phyloP scores from a whole-genome alignment of 179 eudicot genomes.

The Silene noctiflora region DNA sequence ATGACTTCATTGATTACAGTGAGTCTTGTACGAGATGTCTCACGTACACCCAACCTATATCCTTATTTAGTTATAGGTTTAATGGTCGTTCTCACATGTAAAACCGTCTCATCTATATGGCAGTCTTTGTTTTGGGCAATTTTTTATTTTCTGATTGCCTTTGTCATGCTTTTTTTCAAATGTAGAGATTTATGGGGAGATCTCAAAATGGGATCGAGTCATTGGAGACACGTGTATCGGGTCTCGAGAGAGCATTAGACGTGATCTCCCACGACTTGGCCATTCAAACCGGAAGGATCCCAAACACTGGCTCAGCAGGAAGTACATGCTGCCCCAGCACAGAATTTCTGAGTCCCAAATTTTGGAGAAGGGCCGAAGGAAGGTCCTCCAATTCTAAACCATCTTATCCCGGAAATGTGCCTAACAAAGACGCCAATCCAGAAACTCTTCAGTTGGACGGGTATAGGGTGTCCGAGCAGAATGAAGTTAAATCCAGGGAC shows the following conservation, averaged over 20 bases:
- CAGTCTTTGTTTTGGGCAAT: not conserved
- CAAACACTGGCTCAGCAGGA: constrained; percentile 41
- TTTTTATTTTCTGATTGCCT: not conserved
- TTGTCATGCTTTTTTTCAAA: not conserved
- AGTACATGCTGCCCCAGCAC: constrained; percentile 84
- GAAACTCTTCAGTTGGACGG: constrained; percentile 31
- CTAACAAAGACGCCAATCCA: constrained; percentile 19
- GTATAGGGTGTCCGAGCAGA: constrained; percentile 33
- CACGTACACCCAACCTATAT: no score
- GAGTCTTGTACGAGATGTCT: no score
- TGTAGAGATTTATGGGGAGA: constrained; percentile 76
- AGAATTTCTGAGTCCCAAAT: constrained; percentile 78
- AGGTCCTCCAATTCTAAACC: constrained; percentile 23
- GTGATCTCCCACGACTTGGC: constrained; percentile 79
- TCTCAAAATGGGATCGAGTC: constrained; percentile 76
- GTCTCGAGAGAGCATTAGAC: constrained; percentile 75
- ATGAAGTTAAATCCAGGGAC: constrained; percentile 28
- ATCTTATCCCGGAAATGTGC: constrained; percentile 5
- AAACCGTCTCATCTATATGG: no score
- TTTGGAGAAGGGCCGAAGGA: constrained; percentile 62
- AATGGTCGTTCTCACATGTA: no score
- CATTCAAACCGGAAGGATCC: constrained; percentile 61
- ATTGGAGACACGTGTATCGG: constrained; percentile 87
- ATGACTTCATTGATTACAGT: no score
- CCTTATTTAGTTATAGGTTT: no score